Evolutionary conservation across 2,329 filamentous ascomycete species (phyloP).

Genomic region (Xylaria sp.): DNA sequence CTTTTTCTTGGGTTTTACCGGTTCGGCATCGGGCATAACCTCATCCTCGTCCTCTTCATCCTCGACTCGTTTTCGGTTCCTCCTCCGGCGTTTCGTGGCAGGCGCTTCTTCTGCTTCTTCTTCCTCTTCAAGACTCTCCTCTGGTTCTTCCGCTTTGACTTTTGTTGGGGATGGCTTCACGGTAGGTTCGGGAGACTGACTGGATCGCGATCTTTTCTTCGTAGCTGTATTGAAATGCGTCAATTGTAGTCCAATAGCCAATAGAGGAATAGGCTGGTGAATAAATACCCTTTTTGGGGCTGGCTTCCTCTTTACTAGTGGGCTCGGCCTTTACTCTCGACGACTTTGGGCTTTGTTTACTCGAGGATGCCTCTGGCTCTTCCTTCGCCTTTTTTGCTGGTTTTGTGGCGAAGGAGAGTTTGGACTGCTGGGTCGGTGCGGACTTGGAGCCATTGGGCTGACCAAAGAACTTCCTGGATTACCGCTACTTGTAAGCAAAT

Average conservation of each 20-base stretch:
- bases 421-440: constrained; percentile 78
- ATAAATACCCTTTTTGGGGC: constrained; percentile 54
- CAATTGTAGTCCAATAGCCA: constrained; percentile 14
- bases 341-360: constrained; percentile 36
- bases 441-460: constrained; percentile 69
- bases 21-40: constrained; percentile 50
- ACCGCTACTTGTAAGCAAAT: constrained; percentile 35
- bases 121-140: constrained; percentile 52
- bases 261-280: not conserved
- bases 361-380: constrained; percentile 42
- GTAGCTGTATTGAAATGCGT: constrained; percentile 49
- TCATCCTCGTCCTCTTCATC: constrained; percentile 63
- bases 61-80: constrained; percentile 59
- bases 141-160: constrained; percentile 49
- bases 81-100: constrained; percentile 67
- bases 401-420: constrained; percentile 78
- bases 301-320: constrained; percentile 53
- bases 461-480: constrained; percentile 84
- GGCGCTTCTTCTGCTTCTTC: constrained; percentile 61
- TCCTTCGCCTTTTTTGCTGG: constrained; percentile 52
- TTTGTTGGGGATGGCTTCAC: constrained; percentile 46
- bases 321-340: constrained; percentile 43
- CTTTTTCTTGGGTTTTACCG: constrained; percentile 48
- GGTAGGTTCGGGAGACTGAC: constrained; percentile 42
- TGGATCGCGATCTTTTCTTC: constrained; percentile 58